Evolutionary conservation across 2,329 filamentous ascomycete genomes (phyloP).

Genomic region (Coleophoma crateriformis): DNA sequence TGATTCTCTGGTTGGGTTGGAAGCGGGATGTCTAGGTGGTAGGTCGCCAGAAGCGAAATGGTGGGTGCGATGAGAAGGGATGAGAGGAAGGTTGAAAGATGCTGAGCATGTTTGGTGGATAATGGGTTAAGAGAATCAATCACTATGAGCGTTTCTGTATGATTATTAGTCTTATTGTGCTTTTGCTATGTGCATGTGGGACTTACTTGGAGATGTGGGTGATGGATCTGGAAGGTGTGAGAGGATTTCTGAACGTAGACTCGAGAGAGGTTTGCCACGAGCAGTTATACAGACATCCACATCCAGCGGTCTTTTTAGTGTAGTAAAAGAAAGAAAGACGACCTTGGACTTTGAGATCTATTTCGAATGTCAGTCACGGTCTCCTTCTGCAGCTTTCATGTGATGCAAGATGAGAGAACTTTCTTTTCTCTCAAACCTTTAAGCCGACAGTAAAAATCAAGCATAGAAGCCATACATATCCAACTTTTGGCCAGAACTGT

Average conservation of each 20-base stretch:
- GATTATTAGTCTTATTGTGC: constrained; percentile 2
- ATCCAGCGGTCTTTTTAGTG: constrained; percentile 44
- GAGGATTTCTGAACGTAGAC: constrained; percentile 55
- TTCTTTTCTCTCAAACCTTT: not conserved
- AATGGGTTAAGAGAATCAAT: constrained; percentile 76
- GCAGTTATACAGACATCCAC: constrained; percentile 65
- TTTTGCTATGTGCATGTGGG: not conserved
- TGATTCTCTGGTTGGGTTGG: constrained; percentile 33
- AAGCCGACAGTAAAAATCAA: not conserved
- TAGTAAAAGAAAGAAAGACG: not conserved
- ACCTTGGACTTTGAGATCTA: not conserved
- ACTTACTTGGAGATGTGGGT: constrained; percentile 32
- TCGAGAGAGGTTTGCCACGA: constrained; percentile 48
- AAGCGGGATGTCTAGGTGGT: constrained; percentile 75
- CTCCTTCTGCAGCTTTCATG: too few relatives aligned
- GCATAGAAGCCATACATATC: too few relatives aligned
- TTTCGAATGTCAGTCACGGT: too few relatives aligned
- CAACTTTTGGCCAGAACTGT: too few relatives aligned
- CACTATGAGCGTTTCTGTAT: constrained; percentile 64
- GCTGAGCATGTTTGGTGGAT: constrained; percentile 43
- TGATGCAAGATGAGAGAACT: too few relatives aligned
- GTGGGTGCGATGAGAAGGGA: constrained; percentile 59
- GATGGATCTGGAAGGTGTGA: constrained; percentile 32
- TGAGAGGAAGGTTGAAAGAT: constrained; percentile 64
- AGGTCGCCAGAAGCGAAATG: constrained; percentile 70